Conservation (phyloP, 192 early-diverging fungal genomes). For the Podila minutissima region DNA sequence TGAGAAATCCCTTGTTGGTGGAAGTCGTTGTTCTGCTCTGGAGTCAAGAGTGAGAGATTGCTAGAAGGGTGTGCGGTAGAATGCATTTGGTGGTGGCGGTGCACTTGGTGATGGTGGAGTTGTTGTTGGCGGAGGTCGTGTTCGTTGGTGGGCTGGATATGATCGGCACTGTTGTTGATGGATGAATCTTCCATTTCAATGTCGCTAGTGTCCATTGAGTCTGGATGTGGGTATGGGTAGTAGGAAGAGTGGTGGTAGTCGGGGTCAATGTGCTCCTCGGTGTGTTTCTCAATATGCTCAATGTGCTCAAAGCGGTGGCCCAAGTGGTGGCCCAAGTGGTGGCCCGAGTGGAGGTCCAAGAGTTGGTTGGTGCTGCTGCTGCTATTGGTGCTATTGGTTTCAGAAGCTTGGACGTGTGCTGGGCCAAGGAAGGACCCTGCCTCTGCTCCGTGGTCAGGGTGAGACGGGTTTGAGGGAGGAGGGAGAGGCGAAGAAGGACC, state of each 20-base stretch:
- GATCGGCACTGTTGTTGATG: background rate
- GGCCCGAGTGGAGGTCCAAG: no score
- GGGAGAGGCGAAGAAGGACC: background rate
- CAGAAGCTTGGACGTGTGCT: background rate
- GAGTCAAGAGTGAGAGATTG: background rate
- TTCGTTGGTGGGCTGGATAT: background rate
- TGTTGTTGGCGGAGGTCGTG: background rate
- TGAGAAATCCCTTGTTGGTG: no score
- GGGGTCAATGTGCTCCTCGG: background rate
- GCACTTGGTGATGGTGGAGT: background rate
- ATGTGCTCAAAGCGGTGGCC: no score
- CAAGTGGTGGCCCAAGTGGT: no score
- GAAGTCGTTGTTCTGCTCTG: no score
- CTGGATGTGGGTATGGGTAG: background rate
- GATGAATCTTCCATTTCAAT: conserved; percentile 10
- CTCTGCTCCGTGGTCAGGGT: background rate
- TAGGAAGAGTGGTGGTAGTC: background rate
- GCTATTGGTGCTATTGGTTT: no score
- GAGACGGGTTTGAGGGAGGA: background rate
- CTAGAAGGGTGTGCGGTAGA: background rate
- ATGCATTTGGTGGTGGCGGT: background rate
- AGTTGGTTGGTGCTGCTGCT: no score
- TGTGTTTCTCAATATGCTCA: background rate
- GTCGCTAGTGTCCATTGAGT: background rate
- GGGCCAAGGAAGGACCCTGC: background rate